Percentiles rank a stretch among this genome's conserved stretches.
Evolutionary conservation across 331 rosid species (phyloP).

Genomic region (Quercus phellos): DNA sequence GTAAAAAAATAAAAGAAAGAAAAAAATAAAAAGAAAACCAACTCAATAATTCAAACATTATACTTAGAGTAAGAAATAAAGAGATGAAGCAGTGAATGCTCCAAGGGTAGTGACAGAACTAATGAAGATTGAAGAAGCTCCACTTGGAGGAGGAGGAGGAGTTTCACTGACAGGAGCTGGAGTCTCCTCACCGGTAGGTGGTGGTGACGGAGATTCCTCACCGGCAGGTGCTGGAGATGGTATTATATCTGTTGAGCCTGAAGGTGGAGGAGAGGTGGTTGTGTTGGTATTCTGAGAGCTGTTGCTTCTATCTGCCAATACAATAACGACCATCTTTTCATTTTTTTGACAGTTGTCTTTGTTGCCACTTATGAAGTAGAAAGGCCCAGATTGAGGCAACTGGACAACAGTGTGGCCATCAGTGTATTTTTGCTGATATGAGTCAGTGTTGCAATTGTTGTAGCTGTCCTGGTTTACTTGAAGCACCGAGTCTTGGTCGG

Average conservation of each 20-base stretch:
- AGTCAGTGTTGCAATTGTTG: constrained; percentile 49
- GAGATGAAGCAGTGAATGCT: constrained; percentile 47
- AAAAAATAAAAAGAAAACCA: neutral
- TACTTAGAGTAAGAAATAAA: constrained; percentile 31
- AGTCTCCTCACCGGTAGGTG: constrained; percentile 34
- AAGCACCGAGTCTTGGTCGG: constrained; percentile 67
- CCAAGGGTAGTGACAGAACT: constrained; percentile 43
- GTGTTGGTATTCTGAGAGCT: constrained; percentile 23
- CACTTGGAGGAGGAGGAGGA: constrained; percentile 40
- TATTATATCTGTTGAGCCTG: constrained; percentile 10
- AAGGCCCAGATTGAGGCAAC: constrained; percentile 48
- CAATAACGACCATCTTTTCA: constrained; percentile 57
- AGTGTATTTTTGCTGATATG: constrained; percentile 25
- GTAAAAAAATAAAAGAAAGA: neutral
- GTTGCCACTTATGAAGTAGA: constrained; percentile 68
- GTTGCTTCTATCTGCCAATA: constrained; percentile 52
- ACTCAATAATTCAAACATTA: constrained; percentile 7
- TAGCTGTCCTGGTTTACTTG: constrained; percentile 54
- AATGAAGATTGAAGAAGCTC: constrained; percentile 48
- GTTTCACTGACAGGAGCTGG: constrained; percentile 39
- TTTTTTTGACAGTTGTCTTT: constrained; percentile 56
- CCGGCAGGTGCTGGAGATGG: constrained; percentile 42
- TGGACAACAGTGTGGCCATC: constrained; percentile 61
- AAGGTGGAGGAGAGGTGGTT: constrained; percentile 29
- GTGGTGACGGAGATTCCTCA: constrained; percentile 37